Percentiles rank a stretch among this genome's conserved stretches.
These are phyloP conservation scores for Amanita polypyramis DNA, from an alignment of 768 basidiomycete genomes.

Conservation along the genomic window DNA sequence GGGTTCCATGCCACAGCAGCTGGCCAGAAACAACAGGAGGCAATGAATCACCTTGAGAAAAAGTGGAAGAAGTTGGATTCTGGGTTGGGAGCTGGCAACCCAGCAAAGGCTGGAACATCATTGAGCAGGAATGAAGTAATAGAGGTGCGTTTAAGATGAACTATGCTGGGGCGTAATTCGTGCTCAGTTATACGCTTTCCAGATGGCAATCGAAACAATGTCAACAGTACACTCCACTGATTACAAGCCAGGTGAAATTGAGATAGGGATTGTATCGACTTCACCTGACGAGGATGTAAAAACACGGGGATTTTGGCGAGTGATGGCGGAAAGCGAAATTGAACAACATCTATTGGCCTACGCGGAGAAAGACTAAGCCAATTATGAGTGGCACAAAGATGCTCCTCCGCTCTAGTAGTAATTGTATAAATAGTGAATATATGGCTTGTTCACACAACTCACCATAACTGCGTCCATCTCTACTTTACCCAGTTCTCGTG, in stretches of 20 bases:
- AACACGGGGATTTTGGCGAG: conserved; percentile 68
- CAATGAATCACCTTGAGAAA: conserved; percentile 97
- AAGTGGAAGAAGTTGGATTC: conserved; percentile 93
- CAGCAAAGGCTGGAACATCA: conserved; percentile 62
- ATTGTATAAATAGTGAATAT: conserved; percentile 3
- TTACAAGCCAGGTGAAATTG: conserved; percentile 92
- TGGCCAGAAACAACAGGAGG: conserved; percentile 96
- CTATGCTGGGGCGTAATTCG: not conserved
- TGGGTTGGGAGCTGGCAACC: conserved; percentile 70
- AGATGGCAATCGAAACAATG: conserved; percentile 94
- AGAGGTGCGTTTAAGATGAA: conserved; percentile 50
- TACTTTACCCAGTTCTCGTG: conserved; percentile 35
- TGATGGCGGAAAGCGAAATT: conserved; percentile 68
- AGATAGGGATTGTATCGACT: conserved; percentile 86
- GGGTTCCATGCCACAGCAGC: conserved; percentile 97
- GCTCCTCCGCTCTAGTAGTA: conserved; percentile 56
- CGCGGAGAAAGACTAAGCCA: conserved; percentile 69
- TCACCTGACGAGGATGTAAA: conserved; percentile 64
- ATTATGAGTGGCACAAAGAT: conserved; percentile 45
- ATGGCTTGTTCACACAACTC: conserved; percentile 13
- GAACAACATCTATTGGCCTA: conserved; percentile 76
- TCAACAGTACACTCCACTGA: conserved; percentile 92
- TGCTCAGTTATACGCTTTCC: not conserved
- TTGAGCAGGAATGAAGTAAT: conserved; percentile 74
- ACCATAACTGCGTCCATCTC: conserved; percentile 67